A percentile compares a stretch with the other conserved stretches of the same genome.
phyloP scores from a whole-genome alignment of 306 rosid species.

The Pyrus betulifolia region DNA sequence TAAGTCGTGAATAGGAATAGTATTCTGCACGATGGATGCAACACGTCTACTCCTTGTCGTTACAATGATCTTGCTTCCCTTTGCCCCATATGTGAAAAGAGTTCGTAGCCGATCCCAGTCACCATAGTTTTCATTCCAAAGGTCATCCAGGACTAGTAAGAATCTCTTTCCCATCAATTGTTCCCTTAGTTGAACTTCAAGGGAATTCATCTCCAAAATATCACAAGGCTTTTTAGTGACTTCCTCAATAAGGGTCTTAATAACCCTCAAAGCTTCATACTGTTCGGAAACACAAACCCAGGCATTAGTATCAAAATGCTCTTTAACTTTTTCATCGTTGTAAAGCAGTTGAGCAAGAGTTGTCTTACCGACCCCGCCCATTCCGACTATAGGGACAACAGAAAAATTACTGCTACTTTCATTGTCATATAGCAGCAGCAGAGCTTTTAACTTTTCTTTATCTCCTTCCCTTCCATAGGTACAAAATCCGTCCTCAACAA shows the following conservation, averaged over 20 bases:
- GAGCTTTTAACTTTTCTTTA: background rate
- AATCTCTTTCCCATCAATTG: background rate
- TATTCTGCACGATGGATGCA: background rate
- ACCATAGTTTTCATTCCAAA: background rate
- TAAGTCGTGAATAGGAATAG: background rate
- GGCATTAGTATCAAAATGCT: background rate
- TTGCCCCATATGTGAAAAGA: background rate
- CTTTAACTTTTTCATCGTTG: background rate
- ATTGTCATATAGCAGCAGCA: background rate
- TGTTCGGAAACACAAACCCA: background rate
- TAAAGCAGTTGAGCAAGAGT: background rate
- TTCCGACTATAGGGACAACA: background rate
- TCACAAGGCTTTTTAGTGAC: background rate
- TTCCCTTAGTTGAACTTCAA: background rate
- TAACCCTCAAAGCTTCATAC: background rate
- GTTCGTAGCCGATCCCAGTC: background rate
- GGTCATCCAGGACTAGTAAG: background rate
- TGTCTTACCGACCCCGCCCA: background rate
- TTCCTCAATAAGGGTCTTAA: background rate
- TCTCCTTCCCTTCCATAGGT: background rate
- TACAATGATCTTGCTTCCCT: conserved; percentile 1
- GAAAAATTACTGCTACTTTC: background rate
- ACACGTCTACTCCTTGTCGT: background rate
- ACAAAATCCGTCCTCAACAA: background rate
- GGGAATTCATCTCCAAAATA: background rate